Evolutionary conservation across 257 asterid species (phyloP).

Genomic region (Haberlea rhodopensis): DNA sequence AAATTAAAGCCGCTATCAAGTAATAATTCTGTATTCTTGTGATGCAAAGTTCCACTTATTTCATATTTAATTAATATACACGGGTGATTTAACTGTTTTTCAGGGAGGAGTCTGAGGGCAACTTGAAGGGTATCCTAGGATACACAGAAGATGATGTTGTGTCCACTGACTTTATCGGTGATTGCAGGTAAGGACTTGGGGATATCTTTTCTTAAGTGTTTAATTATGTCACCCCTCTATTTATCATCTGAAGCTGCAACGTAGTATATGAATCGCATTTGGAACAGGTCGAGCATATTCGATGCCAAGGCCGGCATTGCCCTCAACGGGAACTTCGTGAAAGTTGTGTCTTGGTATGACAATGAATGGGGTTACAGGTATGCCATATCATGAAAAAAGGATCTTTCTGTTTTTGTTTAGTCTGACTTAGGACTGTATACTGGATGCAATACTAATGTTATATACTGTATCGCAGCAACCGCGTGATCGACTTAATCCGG

Average conservation of each 20-base stretch:
- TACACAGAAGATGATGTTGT: slow-evolving; percentile 67
- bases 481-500: slow-evolving; percentile 54
- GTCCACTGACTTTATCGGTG: slow-evolving; percentile 54
- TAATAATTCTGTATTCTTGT: slow-evolving; percentile 10
- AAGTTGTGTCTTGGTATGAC: slow-evolving; percentile 67
- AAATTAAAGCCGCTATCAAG: slow-evolving; percentile 58
- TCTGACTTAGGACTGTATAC: background rate
- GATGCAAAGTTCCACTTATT: background rate
- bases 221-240: background rate
- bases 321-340: slow-evolving; percentile 52
- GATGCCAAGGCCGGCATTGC: slow-evolving; percentile 73
- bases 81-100: background rate
- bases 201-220: background rate
- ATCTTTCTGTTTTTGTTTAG: background rate
- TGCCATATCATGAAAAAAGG: slow-evolving; percentile 9
- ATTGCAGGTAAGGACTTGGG: slow-evolving; percentile 39
- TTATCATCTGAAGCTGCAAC: background rate
- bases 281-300: slow-evolving; percentile 56
- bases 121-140: slow-evolving; percentile 58
- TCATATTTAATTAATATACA: background rate
- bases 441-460: background rate
- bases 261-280: background rate
- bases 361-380: slow-evolving; percentile 78
- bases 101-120: slow-evolving; percentile 52
- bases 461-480: slow-evolving; percentile 35